These are phyloP conservation scores for Colletotrichum sp. DNA, from an alignment of 2,329 filamentous ascomycete genomes.

Conservation along the genomic window DNA sequence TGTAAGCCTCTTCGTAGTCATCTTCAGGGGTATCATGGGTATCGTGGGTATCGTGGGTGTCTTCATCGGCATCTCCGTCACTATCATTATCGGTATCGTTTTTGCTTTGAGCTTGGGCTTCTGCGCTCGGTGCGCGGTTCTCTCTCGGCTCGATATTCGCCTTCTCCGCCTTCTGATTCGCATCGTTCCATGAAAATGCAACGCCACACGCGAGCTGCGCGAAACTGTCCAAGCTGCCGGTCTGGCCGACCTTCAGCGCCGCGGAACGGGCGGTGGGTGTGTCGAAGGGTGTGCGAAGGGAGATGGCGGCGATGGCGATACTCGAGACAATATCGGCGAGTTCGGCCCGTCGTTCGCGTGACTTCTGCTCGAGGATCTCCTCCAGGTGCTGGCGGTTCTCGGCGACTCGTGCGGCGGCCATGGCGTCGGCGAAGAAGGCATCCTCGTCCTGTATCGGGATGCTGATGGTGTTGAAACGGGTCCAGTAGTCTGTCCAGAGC, in stretches of 20 bases:
- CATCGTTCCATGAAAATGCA: background rate
- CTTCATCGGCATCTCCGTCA: background rate
- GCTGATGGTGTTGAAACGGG: conserved; percentile 11
- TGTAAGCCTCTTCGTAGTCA: background rate
- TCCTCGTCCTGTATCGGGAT: conserved; percentile 14
- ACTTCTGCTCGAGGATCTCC: conserved; percentile 1
- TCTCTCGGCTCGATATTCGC: background rate
- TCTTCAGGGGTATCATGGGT: background rate
- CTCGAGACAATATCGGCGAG: background rate
- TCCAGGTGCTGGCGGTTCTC: conserved; percentile 8
- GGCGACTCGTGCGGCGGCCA: conserved; percentile 1
- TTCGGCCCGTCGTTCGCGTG: background rate
- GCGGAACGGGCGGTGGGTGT: background rate
- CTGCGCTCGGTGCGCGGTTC: background rate
- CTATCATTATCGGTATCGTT: background rate
- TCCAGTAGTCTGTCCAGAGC: conserved; percentile 11
- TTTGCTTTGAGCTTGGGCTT: background rate
- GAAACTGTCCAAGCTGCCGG: conserved; percentile 17
- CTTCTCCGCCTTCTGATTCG: background rate
- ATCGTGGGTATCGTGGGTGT: background rate
- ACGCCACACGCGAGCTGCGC: conserved; percentile 1
- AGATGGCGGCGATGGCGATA: background rate
- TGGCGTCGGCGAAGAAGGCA: conserved; percentile 15
- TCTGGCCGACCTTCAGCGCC: conserved; percentile 6
- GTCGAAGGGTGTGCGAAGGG: background rate